Percentiles rank a stretch among this genome's conserved stretches.
Evolutionary conservation across 2,329 filamentous ascomycete genomes (phyloP).

Genomic region (Aspergillus uvarum): DNA sequence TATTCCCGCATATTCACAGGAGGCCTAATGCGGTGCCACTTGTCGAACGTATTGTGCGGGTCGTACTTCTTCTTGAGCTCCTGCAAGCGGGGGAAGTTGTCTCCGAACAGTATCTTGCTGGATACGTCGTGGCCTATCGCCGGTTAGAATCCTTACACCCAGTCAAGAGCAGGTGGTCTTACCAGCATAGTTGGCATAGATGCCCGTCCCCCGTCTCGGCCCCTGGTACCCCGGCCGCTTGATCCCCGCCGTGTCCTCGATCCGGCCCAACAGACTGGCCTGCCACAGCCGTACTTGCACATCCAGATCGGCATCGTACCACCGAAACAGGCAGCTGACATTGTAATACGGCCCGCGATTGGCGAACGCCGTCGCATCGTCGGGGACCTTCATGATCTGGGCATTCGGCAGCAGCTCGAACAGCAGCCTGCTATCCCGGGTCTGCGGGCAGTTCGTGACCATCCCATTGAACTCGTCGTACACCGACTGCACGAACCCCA

Average conservation of each 20-base stretch:
- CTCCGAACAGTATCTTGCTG: background rate
- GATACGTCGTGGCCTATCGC: background rate
- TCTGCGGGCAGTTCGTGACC: background rate
- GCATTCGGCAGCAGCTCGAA: slow-evolving; percentile 16
- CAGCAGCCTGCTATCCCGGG: slow-evolving; percentile 5
- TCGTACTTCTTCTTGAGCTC: slow-evolving; percentile 10
- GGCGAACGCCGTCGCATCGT: slow-evolving; percentile 12
- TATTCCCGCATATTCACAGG: background rate
- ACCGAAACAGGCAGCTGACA: slow-evolving; percentile 9
- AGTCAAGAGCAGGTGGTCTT: background rate
- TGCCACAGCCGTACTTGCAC: slow-evolving; percentile 45
- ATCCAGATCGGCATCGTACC: slow-evolving; percentile 6
- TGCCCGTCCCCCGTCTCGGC: background rate
- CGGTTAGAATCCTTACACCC: background rate
- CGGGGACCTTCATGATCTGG: slow-evolving; percentile 10
- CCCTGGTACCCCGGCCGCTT: slow-evolving; percentile 31
- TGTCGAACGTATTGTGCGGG: slow-evolving; percentile 10
- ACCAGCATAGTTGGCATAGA: background rate
- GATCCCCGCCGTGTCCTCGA: slow-evolving; percentile 23
- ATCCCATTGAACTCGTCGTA: slow-evolving; percentile 2
- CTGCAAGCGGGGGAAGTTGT: slow-evolving; percentile 7
- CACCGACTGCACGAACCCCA: background rate
- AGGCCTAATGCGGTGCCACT: slow-evolving; percentile 1
- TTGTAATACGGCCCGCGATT: slow-evolving; percentile 17
- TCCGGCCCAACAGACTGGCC: slow-evolving; percentile 44